Percentiles rank a stretch among this genome's conserved stretches.
Conservation (phyloP, 1,284 basidiomycete species). For the Naganishia albida region DNA sequence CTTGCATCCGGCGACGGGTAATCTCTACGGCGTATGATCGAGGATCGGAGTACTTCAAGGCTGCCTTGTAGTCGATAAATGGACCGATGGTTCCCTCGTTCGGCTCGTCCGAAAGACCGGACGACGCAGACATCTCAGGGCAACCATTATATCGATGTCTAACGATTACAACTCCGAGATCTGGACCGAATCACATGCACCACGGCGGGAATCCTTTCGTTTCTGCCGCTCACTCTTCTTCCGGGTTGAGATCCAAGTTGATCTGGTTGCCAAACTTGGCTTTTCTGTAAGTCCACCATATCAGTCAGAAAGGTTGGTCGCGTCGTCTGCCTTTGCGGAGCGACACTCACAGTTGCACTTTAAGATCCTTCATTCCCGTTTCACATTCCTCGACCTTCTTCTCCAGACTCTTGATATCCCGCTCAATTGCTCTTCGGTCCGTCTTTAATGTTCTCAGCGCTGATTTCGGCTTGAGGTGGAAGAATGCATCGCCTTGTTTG, state of each 20-base stretch:
- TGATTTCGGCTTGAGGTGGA: conserved; percentile 69
- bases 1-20: background rate
- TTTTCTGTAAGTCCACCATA: conserved; percentile 56
- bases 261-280: conserved; percentile 92
- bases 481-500: conserved; percentile 85
- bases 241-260: conserved; percentile 68
- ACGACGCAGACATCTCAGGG: too few species aligned
- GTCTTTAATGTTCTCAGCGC: conserved; percentile 74
- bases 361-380: conserved; percentile 83
- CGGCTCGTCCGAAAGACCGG: too few species aligned
- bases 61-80: too few species aligned
- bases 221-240: conserved; percentile 31
- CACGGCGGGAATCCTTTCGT: too few species aligned
- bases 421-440: conserved; percentile 66
- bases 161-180: too few species aligned
- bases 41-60: too few species aligned
- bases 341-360: conserved; percentile 63
- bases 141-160: too few species aligned
- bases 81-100: too few species aligned
- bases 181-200: too few species aligned
- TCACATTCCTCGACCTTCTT: conserved; percentile 70
- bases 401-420: conserved; percentile 63
- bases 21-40: too few species aligned
- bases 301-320: background rate
- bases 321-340: background rate